A percentile compares a stretch with the other conserved stretches of the same genome.
Evolutionary conservation across 78 protist genomes (phyloP).

Genomic region (Monosiga brevicollis): DNA sequence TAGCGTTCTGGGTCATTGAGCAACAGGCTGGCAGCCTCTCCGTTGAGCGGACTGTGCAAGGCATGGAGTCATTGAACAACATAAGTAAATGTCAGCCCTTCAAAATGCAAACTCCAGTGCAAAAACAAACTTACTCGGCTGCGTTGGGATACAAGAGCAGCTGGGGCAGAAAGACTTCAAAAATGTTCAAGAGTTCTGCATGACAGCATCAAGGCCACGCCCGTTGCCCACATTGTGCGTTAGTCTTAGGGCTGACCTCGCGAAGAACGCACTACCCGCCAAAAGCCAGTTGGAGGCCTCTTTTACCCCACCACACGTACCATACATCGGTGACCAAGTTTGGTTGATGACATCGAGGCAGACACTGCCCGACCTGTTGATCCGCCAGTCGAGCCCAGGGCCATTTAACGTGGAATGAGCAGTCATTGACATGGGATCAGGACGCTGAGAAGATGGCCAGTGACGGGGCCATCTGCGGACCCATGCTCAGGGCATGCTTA

Average conservation of each 20-base stretch:
- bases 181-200: slow-evolving; percentile 74
- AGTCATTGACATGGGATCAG: no score
- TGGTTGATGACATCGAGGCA: slow-evolving; percentile 95
- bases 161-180: slow-evolving; percentile 91
- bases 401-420: background rate
- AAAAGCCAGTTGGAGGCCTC: background rate
- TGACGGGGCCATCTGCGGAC: no score
- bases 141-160: slow-evolving; percentile 93
- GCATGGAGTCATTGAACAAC: no score
- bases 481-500: slow-evolving; percentile 25
- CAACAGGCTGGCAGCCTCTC: slow-evolving; percentile 91
- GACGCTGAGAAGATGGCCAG: no score
- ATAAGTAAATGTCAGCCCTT: no score
- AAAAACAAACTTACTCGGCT: no score
- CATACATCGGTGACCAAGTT: slow-evolving; percentile 96
- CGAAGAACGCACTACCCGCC: no score
- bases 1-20: slow-evolving; percentile 55
- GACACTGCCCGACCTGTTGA: slow-evolving; percentile 89
- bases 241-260: no score
- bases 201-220: no score
- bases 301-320: slow-evolving; percentile 13
- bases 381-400: no score
- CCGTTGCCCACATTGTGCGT: no score
- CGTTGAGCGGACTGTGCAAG: slow-evolving; percentile 95
- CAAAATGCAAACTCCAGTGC: no score